Conservation (phyloP, 176 grass and related monocot genomes). For the Tillandsia fasciculata region DNA sequence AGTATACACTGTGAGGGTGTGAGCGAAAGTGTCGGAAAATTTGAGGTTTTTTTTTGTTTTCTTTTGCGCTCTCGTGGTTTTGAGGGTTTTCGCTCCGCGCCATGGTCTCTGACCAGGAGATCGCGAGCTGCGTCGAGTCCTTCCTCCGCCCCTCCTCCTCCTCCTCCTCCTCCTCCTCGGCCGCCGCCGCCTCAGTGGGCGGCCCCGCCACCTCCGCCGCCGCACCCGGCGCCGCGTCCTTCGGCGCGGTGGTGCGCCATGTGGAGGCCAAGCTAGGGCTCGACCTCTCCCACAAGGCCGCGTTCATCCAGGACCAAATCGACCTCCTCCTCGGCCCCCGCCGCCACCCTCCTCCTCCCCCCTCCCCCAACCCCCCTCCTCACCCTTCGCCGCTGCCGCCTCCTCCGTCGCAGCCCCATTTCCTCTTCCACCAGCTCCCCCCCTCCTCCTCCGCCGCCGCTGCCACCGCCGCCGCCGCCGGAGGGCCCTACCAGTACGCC, state of each 20-base stretch:
- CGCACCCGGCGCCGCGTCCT: not conserved
- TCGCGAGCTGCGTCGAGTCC: conserved; percentile 12
- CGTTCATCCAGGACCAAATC: conserved; percentile 3
- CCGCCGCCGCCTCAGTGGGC: not conserved
- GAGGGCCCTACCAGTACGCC: not conserved
- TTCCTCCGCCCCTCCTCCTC: not conserved
- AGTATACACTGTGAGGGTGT: too few species aligned
- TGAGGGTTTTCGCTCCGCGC: not conserved
- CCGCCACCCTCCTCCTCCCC: not conserved
- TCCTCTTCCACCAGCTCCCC: not conserved
- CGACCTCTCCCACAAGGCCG: not conserved
- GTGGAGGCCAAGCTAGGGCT: conserved; percentile 4
- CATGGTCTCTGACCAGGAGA: conserved; percentile 11
- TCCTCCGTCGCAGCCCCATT: not conserved
- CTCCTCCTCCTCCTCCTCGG: not conserved
- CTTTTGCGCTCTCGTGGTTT: not conserved
- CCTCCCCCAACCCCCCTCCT: not conserved
- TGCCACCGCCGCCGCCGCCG: not conserved
- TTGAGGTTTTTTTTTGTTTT: not conserved
- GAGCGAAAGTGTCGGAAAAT: not conserved
- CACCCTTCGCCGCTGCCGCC: not conserved
- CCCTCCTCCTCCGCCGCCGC: not conserved
- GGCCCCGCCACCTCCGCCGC: not conserved
- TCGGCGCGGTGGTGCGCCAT: conserved; percentile 1
- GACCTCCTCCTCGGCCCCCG: conserved; percentile 8